Evolutionary conservation across 1,284 basidiomycete species (phyloP).

Genomic region (Rhodotorula sp.): DNA sequence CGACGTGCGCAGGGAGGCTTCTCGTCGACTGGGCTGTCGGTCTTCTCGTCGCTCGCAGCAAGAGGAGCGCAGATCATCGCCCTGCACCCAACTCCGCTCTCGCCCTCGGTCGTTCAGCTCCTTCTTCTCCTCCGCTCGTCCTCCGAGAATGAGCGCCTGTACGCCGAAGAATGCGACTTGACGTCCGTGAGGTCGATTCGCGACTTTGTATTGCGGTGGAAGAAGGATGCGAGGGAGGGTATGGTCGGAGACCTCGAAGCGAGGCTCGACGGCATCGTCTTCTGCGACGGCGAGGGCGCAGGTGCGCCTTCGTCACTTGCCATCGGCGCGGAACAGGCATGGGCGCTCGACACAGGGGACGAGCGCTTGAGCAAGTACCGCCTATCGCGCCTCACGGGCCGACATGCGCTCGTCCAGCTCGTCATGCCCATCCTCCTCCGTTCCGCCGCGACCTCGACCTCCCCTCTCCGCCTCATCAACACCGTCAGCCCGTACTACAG

Average conservation of each 20-base stretch:
- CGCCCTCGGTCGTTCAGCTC: slow-evolving; percentile 39
- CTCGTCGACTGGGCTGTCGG: slow-evolving; percentile 26
- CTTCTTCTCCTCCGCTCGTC: slow-evolving; percentile 40
- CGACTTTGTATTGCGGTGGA: slow-evolving; percentile 35
- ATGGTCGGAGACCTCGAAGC: slow-evolving; percentile 42
- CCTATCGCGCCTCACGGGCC: slow-evolving; percentile 21
- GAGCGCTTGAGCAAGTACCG: slow-evolving; percentile 8
- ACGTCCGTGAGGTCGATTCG: slow-evolving; percentile 27
- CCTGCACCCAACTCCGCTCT: slow-evolving; percentile 32
- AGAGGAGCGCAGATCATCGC: slow-evolving; percentile 42
- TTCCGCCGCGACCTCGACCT: slow-evolving; percentile 24
- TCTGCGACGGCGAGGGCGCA: slow-evolving; percentile 36
- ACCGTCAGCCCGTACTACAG: slow-evolving; percentile 41
- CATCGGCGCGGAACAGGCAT: neutral
- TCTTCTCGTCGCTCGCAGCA: slow-evolving; percentile 34
- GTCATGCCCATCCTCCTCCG: slow-evolving; percentile 36
- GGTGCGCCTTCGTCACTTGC: neutral
- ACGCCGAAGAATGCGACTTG: slow-evolving; percentile 43
- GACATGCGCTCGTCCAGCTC: slow-evolving; percentile 38
- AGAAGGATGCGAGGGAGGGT: slow-evolving; percentile 32
- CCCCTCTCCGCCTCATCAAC: slow-evolving; percentile 39
- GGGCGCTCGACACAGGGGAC: slow-evolving; percentile 1
- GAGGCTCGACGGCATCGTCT: slow-evolving; percentile 41
- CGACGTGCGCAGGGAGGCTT: slow-evolving; percentile 21
- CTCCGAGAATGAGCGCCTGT: slow-evolving; percentile 42